Conservation (phyloP, 1,139 yeast species). For the Chernovozyma sophiae-reginae region DNA sequence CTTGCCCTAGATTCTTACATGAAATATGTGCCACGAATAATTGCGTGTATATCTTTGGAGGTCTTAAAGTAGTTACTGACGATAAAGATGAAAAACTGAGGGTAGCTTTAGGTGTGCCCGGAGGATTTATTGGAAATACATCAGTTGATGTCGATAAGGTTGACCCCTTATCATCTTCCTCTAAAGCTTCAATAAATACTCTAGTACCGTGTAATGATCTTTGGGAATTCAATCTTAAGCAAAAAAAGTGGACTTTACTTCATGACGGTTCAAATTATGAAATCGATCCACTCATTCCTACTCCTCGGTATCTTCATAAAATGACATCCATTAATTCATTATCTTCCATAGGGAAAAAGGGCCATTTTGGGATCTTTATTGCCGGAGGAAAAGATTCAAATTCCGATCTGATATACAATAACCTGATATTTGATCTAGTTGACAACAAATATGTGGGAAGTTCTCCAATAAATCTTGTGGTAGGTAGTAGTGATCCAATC, state of each 20-base stretch:
- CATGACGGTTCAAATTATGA: slow-evolving; percentile 33
- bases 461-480: background rate
- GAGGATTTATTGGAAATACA: background rate
- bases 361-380: slow-evolving; percentile 53
- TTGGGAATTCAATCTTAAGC: slow-evolving; percentile 59
- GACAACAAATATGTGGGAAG: slow-evolving; percentile 42
- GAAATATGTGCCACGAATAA: slow-evolving; percentile 48
- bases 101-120: too few relatives aligned
- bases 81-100: too few relatives aligned
- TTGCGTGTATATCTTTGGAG: slow-evolving; percentile 59
- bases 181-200: slow-evolving; percentile 9
- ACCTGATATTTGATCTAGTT: slow-evolving; percentile 52
- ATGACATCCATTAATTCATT: slow-evolving; percentile 43
- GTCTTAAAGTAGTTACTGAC: slow-evolving; percentile 17
- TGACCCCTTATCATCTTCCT: background rate
- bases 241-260: slow-evolving; percentile 48
- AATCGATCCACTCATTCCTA: slow-evolving; percentile 26
- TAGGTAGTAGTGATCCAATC: slow-evolving; percentile 8
- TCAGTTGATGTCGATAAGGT: background rate
- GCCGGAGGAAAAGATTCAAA: slow-evolving; percentile 56
- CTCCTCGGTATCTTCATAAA: slow-evolving; percentile 50
- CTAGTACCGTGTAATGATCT: slow-evolving; percentile 55
- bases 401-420: slow-evolving; percentile 36
- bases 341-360: slow-evolving; percentile 37
- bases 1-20: slow-evolving; percentile 57